Conservation (phyloP, 345 rosid species). For the Populus davidiana region DNA sequence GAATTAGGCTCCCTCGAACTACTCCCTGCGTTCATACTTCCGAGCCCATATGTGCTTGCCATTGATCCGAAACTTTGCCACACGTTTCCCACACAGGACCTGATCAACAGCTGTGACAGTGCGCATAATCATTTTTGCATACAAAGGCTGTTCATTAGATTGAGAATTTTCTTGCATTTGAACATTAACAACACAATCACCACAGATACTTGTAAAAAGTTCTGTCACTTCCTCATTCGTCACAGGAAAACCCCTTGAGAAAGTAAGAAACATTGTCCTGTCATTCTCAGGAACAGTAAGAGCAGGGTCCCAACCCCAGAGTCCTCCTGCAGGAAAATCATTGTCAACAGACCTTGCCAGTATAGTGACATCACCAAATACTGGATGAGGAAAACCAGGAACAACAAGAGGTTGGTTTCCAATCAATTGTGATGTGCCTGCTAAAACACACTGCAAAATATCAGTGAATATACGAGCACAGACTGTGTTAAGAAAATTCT, state of each 20-base stretch:
- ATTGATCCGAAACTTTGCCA: slow-evolving; percentile 45
- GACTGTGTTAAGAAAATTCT: slow-evolving; percentile 31
- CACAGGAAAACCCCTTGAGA: slow-evolving; percentile 49
- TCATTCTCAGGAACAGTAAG: slow-evolving; percentile 32
- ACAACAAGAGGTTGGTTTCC: slow-evolving; percentile 6
- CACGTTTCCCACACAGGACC: slow-evolving; percentile 27
- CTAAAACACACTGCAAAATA: slow-evolving; percentile 22
- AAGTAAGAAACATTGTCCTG: slow-evolving; percentile 43
- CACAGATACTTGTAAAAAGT: slow-evolving; percentile 26
- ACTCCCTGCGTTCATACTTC: slow-evolving; percentile 45
- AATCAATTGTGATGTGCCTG: neutral
- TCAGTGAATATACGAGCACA: slow-evolving; percentile 39
- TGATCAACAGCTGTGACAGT: slow-evolving; percentile 32
- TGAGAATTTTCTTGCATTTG: slow-evolving; percentile 31
- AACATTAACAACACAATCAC: slow-evolving; percentile 29
- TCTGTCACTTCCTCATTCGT: slow-evolving; percentile 35
- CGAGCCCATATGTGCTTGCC: slow-evolving; percentile 57
- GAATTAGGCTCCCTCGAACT: neutral
- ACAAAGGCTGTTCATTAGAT: slow-evolving; percentile 35
- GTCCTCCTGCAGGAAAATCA: slow-evolving; percentile 21
- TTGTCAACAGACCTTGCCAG: slow-evolving; percentile 18
- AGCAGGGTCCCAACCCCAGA: slow-evolving; percentile 39
- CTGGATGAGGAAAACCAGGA: slow-evolving; percentile 43
- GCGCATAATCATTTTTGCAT: slow-evolving; percentile 34
- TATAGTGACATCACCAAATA: slow-evolving; percentile 33